Evolutionary conservation across 1,284 basidiomycete genomes (phyloP), one percentile per base, ranked within the genome.

Genomic region (Quambalaria eucalypti): DNA sequence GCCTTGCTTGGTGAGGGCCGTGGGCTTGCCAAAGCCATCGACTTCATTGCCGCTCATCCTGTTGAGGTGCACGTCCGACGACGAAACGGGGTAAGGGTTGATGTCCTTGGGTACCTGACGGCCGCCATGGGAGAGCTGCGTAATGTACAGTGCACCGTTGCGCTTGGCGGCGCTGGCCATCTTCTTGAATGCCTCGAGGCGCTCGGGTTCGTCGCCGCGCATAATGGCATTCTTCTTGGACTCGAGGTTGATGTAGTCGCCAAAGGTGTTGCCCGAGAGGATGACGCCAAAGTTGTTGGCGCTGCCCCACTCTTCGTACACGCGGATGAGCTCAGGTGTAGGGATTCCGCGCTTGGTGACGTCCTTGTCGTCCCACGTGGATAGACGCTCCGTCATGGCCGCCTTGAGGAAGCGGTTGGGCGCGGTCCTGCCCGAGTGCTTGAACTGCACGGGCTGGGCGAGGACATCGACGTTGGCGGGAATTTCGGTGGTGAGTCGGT

Each of bases 111-210:
- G 56, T 14, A 68, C 71, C 56, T 78, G 77, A 16, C 77, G 68
- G 19, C 79, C 79, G 2, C 75, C 77, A 64, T 79, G 79, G 12
- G 76, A 78, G 21, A 80, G 59, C 68, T 80, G 79, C 1, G 73
- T 77, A 50, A 80, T 72, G 31, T 74, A 71, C 38, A 80, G 65
- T 2, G 73, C 74, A 29, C 79, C 79, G 48, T 78, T 66, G 1
- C 77, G 77, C 59, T 79, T 79, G 21, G 71, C 65, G 5, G 70
- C 76, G 8, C 63, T 66, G 31, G 79, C 75, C 31, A 76, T 64
- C 8, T 67, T 66, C 49, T 66, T 68, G 56, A 78, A 71, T n/a
- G 62, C 66, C 30, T 66, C 68, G n/a, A 77, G 72, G 23, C 54
- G 30, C 30, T 59, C 68, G 16, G 62, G 68, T 50, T 60, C 57